phyloP scores from a whole-genome alignment of 108 stramenopile species.

The Mediolabrus comicus region DNA sequence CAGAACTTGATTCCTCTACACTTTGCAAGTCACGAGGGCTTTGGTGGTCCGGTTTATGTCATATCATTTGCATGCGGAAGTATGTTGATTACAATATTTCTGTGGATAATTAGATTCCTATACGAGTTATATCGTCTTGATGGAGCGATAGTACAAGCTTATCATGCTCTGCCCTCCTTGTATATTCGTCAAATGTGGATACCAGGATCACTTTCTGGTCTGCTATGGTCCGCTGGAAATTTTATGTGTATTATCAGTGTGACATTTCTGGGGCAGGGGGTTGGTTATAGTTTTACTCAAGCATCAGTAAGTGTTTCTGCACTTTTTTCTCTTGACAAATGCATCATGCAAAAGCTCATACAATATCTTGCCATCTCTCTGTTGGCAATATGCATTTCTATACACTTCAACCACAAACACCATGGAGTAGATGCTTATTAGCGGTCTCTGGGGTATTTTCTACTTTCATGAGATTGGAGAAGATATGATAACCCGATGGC shows the following conservation, averaged over 20 bases:
- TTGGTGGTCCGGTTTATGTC: conserved; percentile 47
- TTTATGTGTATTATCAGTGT: conserved; percentile 35
- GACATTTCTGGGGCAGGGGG: conserved; percentile 36
- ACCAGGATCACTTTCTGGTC: conserved; percentile 44
- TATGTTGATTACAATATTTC: conserved; percentile 38
- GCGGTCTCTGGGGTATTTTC: conserved; percentile 48
- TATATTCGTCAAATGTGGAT: conserved; percentile 59
- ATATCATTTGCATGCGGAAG: conserved; percentile 56
- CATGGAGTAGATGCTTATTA: conserved; percentile 43
- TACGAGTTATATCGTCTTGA: conserved; percentile 15
- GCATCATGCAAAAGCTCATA: too few relatives aligned
- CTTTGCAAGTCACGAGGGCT: conserved; percentile 45
- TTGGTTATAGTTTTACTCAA: conserved; percentile 43
- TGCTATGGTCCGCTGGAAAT: conserved; percentile 28
- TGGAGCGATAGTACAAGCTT: conserved; percentile 25
- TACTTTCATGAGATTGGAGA: conserved; percentile 33
- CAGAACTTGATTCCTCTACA: conserved; percentile 68
- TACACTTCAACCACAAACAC: too few relatives aligned
- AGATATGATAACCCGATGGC: conserved; percentile 28
- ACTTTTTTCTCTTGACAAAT: too few relatives aligned
- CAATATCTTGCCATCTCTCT: too few relatives aligned
- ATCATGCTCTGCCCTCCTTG: conserved; percentile 49
- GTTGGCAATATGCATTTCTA: too few relatives aligned
- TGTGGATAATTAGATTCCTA: conserved; percentile 49
- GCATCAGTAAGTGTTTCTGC: too few relatives aligned